Base-by-base conservation (phyloP, 2,329 filamentous ascomycete species). In the Fusarium tupiense region DNA sequence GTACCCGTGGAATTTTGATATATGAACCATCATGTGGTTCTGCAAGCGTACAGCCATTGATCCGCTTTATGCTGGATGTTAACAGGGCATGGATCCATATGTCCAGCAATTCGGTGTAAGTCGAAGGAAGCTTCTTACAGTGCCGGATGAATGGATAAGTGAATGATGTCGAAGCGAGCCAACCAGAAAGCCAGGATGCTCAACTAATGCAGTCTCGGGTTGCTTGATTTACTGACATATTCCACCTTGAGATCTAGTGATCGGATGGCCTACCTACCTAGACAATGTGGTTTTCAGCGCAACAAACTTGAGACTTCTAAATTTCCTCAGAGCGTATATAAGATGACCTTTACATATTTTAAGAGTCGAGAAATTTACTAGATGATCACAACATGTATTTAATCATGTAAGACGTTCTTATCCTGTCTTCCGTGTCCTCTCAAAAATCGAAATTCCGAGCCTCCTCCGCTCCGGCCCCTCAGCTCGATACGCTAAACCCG, bases 361-460 rank as follows among this genome's bases (percentile, higher is more conserved):
- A 26, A 37, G 7, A 8, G 2, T 26, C 7, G 2, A 37, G 19
- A 52, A 8, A 38, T 19, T 37, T 8, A 14, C 4, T 16, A 16
- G 6, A 50, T 29, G 11, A 29, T 47, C n/a, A 47, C 37, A 50
- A 14, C 19, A 19, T 8, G 38, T 35, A 49, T 12, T 68, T 22
- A 24, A 65, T 52, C 41, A 53, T 53, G 6, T 33, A 38, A 33
- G 29, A 61, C 10, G 44, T 17, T 26, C 46, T 40, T 38, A 20
- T 43, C 56, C 64, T 46, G 67, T 71, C 63, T 65, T 71, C 75
- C 75, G 74, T 76, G 64, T 66, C 69, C 68, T 68, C 54, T 61
- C 72, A 62, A 65, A 73, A 37, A 63, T 61, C 38, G 38, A 66
- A 68, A 68, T 62, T 76, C 77, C 77, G 77, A 78, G 72, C 64